Conservation (phyloP, 2,329 filamentous ascomycete genomes). For the Madurella fahalii region DNA sequence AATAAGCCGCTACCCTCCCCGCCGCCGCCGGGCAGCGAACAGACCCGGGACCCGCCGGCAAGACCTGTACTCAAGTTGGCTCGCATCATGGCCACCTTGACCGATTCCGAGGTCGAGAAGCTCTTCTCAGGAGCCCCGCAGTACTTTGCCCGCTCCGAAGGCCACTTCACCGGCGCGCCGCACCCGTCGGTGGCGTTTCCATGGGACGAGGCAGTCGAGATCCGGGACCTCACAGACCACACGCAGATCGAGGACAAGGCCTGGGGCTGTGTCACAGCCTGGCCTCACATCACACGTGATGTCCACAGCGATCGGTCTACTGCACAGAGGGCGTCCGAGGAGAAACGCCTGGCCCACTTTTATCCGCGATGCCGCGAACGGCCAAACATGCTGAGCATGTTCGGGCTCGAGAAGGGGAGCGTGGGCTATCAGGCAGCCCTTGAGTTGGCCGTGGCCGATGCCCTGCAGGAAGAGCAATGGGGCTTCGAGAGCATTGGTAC, state of each 20-base stretch:
- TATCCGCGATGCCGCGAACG: slow-evolving; percentile 57
- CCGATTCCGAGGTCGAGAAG: slow-evolving; percentile 58
- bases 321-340: slow-evolving; percentile 39
- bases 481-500: slow-evolving; percentile 54
- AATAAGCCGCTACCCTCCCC: slow-evolving; percentile 57
- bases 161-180: slow-evolving; percentile 55
- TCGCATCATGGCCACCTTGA: slow-evolving; percentile 58
- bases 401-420: slow-evolving; percentile 66
- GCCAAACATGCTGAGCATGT: slow-evolving; percentile 69
- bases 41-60: slow-evolving; percentile 36
- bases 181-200: slow-evolving; percentile 64
- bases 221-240: slow-evolving; percentile 62
- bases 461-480: slow-evolving; percentile 58
- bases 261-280: slow-evolving; percentile 60
- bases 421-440: slow-evolving; percentile 66
- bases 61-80: slow-evolving; percentile 49
- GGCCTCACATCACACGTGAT: slow-evolving; percentile 56
- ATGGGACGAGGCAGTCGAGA: slow-evolving; percentile 59
- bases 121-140: slow-evolving; percentile 74
- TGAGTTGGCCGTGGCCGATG: slow-evolving; percentile 61
- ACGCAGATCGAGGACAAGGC: slow-evolving; percentile 59
- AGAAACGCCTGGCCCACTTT: slow-evolving; percentile 52
- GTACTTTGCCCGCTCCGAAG: slow-evolving; percentile 60
- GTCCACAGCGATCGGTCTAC: slow-evolving; percentile 43
- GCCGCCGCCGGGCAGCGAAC: slow-evolving; percentile 42